phyloP scores from a whole-genome alignment of 305 asterid genomes.

The Fraxinus floribunda region DNA sequence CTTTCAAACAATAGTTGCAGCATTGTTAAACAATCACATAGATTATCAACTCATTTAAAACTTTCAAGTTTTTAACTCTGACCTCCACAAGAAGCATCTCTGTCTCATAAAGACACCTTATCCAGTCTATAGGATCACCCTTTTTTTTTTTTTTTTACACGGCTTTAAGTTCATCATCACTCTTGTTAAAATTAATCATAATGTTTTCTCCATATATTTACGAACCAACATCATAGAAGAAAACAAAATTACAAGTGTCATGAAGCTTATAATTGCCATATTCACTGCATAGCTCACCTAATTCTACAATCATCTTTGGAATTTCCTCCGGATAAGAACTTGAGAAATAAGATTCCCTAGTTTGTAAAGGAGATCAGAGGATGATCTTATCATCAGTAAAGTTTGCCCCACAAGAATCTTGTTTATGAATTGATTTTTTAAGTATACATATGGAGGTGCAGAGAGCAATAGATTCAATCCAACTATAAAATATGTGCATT shows the following conservation, averaged over 20 bases:
- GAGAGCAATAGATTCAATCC: conserved; percentile 5
- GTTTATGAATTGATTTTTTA: conserved; percentile 5
- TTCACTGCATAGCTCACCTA: neutral
- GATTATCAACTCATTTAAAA: neutral
- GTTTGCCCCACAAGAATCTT: neutral
- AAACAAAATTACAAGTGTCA: neutral
- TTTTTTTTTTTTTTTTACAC: neutral
- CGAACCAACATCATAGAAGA: neutral
- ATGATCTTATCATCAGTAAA: conserved; percentile 2
- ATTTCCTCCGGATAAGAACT: neutral
- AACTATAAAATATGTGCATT: conserved; percentile 3
- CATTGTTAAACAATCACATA: neutral
- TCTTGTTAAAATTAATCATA: neutral
- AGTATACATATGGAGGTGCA: neutral
- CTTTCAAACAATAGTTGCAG: neutral
- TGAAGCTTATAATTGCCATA: neutral
- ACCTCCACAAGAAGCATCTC: neutral
- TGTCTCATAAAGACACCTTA: neutral
- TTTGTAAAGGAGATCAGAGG: conserved; percentile 1
- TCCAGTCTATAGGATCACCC: neutral
- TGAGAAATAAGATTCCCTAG: neutral
- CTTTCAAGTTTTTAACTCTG: neutral
- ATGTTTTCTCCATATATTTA: neutral
- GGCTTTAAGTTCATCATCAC: neutral
- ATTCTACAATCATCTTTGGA: neutral